Conservation (phyloP, 139 green algal species). For the Edaphochlamys debaryana region DNA sequence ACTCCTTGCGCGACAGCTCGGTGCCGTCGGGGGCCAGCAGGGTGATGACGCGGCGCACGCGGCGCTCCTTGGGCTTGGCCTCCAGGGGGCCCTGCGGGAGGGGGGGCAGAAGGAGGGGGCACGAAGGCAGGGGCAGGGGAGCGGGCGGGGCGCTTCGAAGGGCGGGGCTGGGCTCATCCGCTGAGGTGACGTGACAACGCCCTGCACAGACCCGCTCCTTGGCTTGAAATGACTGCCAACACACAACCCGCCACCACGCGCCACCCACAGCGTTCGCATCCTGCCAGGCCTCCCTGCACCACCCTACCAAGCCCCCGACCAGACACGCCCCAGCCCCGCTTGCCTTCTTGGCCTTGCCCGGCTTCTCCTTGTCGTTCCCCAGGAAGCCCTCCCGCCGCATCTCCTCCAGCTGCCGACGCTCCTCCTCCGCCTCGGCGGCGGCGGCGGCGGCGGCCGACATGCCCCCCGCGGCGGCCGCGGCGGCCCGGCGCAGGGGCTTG, state of each 20-base stretch:
- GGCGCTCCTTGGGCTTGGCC: conserved; percentile 35
- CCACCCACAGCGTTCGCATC: too few species aligned
- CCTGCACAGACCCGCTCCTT: too few species aligned
- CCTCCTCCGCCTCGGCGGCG: conserved; percentile 29
- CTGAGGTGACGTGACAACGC: too few species aligned
- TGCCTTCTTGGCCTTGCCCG: conserved; percentile 32
- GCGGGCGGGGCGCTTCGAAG: background rate
- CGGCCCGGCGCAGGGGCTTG: background rate
- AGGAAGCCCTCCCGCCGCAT: conserved; percentile 21
- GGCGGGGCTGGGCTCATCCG: too few species aligned
- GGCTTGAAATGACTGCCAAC: too few species aligned
- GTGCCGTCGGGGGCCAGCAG: conserved; percentile 23
- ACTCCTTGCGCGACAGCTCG: background rate
- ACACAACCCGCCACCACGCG: too few species aligned
- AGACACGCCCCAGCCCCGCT: background rate
- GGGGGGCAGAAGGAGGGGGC: background rate
- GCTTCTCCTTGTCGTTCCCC: background rate
- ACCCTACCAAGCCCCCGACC: too few species aligned
- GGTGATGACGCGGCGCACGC: conserved; percentile 6
- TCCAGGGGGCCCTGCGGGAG: background rate
- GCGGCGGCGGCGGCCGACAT: background rate
- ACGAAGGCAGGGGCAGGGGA: background rate
- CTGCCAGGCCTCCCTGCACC: too few species aligned
- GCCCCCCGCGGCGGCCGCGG: background rate
- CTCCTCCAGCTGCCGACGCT: conserved; percentile 21